Percentiles rank a stretch among this genome's conserved stretches.
Evolutionary conservation across 2,329 filamentous ascomycete genomes (phyloP).

Genomic region (Talaromyces sp.): DNA sequence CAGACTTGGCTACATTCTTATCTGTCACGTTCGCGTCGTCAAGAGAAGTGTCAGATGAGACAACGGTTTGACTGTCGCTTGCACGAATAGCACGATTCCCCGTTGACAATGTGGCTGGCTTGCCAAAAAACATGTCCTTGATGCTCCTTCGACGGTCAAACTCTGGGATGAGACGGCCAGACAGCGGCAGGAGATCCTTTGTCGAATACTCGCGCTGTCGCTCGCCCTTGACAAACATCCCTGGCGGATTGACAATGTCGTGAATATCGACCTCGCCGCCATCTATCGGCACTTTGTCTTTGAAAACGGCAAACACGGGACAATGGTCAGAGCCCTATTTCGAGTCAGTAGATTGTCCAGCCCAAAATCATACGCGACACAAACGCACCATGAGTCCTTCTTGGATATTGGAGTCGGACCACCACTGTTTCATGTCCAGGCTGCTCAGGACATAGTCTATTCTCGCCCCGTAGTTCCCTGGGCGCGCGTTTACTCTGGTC

Average conservation of each 20-base stretch:
- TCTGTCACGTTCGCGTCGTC: background rate
- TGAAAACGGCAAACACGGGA: constrained; percentile 75
- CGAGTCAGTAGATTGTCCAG: background rate
- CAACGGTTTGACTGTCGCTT: background rate
- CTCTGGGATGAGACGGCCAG: constrained; percentile 78
- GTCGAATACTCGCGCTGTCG: constrained; percentile 61
- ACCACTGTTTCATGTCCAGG: constrained; percentile 72
- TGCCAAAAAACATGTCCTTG: constrained; percentile 82
- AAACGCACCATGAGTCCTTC: constrained; percentile 67
- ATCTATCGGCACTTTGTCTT: constrained; percentile 54
- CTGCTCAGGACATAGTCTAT: constrained; percentile 93
- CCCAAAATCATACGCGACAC: background rate
- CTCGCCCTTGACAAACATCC: constrained; percentile 63
- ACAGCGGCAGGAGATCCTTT: constrained; percentile 64
- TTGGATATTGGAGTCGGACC: constrained; percentile 77
- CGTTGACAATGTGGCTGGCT: constrained; percentile 35
- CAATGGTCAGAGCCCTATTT: constrained; percentile 84
- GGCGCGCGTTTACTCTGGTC: constrained; percentile 88
- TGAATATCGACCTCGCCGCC: constrained; percentile 50
- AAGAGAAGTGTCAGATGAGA: background rate
- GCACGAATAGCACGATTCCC: constrained; percentile 6
- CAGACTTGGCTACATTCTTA: background rate
- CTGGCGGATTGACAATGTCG: constrained; percentile 73
- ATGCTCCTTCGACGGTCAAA: constrained; percentile 82
- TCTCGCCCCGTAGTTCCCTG: constrained; percentile 83